Conservation (phyloP, 805 yeast species). For the Ogataea degrootiae region DNA sequence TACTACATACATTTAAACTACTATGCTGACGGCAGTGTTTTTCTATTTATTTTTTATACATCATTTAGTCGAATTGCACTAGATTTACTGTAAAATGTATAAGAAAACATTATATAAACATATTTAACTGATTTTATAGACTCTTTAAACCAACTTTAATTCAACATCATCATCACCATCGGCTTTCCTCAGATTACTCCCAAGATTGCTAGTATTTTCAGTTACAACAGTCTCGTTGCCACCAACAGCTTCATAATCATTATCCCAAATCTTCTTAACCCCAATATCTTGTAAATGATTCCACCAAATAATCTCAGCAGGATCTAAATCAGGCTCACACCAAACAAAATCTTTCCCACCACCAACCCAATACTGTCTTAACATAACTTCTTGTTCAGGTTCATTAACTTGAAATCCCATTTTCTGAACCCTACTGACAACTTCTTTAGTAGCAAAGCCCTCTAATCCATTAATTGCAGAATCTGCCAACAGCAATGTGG, state of each 20-base stretch:
- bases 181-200: not conserved
- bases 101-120: not conserved
- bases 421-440: constrained; percentile 29
- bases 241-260: constrained; percentile 13
- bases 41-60: not conserved
- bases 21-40: not conserved
- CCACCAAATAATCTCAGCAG: constrained; percentile 55
- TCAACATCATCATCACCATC: constrained; percentile 15
- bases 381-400: constrained; percentile 59
- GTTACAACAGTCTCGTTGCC: not conserved
- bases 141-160: constrained; percentile 5
- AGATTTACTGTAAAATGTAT: not conserved
- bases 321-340: constrained; percentile 89
- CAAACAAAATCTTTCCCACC: constrained; percentile 86
- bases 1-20: not conserved
- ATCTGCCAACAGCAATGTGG: constrained; percentile 64
- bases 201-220: constrained; percentile 1
- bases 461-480: constrained; percentile 43
- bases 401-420: constrained; percentile 39
- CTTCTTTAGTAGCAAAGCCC: constrained; percentile 33
- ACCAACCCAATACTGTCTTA: constrained; percentile 83
- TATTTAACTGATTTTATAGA: not conserved
- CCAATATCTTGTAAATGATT: constrained; percentile 27
- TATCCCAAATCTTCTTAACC: constrained; percentile 29
- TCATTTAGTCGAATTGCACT: too few relatives aligned